Conservation (phyloP, 306 rosid genomes). For the Abrus pulchellus region DNA sequence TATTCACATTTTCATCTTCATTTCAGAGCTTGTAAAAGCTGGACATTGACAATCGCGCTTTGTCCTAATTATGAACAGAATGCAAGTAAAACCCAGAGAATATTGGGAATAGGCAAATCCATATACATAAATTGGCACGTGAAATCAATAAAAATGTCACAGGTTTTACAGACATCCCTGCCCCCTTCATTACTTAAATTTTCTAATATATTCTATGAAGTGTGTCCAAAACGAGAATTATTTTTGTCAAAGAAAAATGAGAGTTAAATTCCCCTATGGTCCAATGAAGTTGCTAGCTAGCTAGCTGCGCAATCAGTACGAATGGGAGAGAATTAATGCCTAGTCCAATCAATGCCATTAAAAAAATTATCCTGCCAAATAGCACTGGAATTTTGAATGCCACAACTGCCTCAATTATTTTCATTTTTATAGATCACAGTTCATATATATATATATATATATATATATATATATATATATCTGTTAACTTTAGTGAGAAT, state of each 20-base stretch:
- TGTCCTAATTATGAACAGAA: conserved; percentile 7
- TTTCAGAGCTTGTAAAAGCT: conserved; percentile 8
- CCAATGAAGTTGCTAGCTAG: conserved; percentile 46
- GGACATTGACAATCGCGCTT: conserved; percentile 47
- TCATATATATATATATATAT: no score
- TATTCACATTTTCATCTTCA: neutral
- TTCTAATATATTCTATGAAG: conserved; percentile 29
- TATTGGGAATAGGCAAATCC: conserved; percentile 50
- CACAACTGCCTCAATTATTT: conserved; percentile 45
- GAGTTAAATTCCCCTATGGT: conserved; percentile 33
- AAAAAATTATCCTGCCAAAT: conserved; percentile 25
- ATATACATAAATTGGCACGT: conserved; percentile 45
- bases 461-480: no score
- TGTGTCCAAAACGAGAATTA: conserved; percentile 45
- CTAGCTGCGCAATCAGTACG: conserved; percentile 28
- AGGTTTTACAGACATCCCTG: conserved; percentile 58
- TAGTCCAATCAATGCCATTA: conserved; percentile 25
- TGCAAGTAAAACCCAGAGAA: conserved; percentile 51
- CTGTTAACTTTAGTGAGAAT: no score
- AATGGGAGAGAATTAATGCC: conserved; percentile 41
- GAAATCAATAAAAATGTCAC: conserved; percentile 55
- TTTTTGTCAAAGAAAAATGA: neutral
- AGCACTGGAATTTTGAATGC: conserved; percentile 21
- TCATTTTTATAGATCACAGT: neutral
- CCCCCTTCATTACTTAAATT: conserved; percentile 28